phyloP scores from a whole-genome alignment of 78 protist genomes.

The Dictyostelium capitatum region DNA sequence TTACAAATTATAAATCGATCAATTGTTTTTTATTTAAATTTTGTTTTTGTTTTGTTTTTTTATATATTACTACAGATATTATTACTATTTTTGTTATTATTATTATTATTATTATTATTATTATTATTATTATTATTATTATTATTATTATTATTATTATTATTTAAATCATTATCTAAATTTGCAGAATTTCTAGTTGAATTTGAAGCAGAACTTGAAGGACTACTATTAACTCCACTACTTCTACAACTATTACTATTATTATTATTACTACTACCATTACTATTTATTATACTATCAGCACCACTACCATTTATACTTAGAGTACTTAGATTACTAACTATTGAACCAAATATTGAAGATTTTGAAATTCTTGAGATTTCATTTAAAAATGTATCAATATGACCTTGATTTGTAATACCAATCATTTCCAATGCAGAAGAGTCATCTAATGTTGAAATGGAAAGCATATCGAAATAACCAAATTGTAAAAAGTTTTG shows the following conservation, averaged over 20 bases:
- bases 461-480: constrained; percentile 64
- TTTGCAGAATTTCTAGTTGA: constrained; percentile 15
- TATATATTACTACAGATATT: not conserved
- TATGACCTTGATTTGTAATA: constrained; percentile 28
- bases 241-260: not conserved
- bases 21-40: too few species aligned
- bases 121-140: not conserved
- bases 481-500: constrained; percentile 53
- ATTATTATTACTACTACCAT: not conserved
- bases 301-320: not conserved
- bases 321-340: not conserved
- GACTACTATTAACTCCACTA: not conserved
- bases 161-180: not conserved
- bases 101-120: constrained; percentile 2
- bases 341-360: not conserved
- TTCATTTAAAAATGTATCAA: constrained; percentile 1
- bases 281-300: not conserved
- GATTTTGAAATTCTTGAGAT: constrained; percentile 26
- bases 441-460: constrained; percentile 14
- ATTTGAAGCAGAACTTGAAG: not conserved
- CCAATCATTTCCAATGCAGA: constrained; percentile 52
- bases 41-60: not conserved
- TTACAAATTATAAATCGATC: too few species aligned
- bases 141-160: not conserved
- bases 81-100: not conserved